phyloP scores from a whole-genome alignment of 371 early-diverging fungal genomes.

The Quaeritorhiza haematococci region DNA sequence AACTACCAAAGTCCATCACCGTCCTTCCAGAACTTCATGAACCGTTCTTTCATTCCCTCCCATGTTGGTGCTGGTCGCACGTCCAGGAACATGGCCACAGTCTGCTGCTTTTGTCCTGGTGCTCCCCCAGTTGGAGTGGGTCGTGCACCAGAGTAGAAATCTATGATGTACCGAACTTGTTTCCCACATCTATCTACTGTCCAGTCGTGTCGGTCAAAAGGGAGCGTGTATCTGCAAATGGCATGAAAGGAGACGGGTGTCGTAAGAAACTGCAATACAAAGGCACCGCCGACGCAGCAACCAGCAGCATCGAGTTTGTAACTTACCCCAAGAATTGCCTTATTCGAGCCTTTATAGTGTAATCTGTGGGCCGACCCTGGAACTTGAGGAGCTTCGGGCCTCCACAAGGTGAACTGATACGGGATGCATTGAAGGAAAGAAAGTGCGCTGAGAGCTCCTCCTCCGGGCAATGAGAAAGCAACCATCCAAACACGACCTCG shows the following conservation, averaged over 20 bases:
- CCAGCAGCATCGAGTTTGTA: too few relatives aligned
- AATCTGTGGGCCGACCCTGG: conserved; percentile 36
- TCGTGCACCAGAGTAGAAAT: conserved; percentile 81
- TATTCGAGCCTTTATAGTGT: conserved; percentile 36
- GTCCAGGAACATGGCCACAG: conserved; percentile 74
- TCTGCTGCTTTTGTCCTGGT: conserved; percentile 30
- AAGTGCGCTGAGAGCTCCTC: too few relatives aligned
- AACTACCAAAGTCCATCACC: too few relatives aligned
- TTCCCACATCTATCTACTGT: conserved; percentile 90
- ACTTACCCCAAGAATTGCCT: conserved; percentile 28
- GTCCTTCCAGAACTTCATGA: conserved; percentile 14
- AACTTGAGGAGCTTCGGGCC: conserved; percentile 37
- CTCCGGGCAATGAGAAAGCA: too few relatives aligned
- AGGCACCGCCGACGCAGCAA: too few relatives aligned
- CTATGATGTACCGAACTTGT: conserved; percentile 87
- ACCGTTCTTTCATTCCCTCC: conserved; percentile 16
- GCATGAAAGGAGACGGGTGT: too few relatives aligned
- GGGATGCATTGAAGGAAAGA: too few relatives aligned
- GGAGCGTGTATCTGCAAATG: conserved; percentile 30
- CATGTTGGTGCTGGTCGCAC: conserved; percentile 71
- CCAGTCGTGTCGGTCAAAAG: conserved; percentile 98
- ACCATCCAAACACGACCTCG: too few relatives aligned
- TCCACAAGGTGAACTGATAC: too few relatives aligned
- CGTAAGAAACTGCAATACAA: background rate
- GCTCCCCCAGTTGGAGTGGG: too few relatives aligned